A percentile compares a stretch with the other conserved stretches of the same genome.
Evolutionary conservation across 106 monocot species (phyloP).

Genomic region (Amphibolis antarctica): DNA sequence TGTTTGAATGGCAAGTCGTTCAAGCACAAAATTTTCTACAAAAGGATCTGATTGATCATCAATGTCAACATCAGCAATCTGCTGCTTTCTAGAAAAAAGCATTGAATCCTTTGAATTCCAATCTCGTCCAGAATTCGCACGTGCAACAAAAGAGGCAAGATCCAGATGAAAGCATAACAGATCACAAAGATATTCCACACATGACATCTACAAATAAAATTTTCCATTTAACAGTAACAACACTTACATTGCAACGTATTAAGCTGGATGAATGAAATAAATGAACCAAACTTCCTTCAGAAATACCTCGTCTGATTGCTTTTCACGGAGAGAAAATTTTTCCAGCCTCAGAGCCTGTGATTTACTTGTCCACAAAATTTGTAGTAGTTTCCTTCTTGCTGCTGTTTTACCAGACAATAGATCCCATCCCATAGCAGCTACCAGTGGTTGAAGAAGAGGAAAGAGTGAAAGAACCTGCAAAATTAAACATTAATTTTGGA

Average conservation of each 20-base stretch:
- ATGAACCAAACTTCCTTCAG: background rate
- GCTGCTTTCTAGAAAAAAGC: conserved; percentile 38
- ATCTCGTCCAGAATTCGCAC: conserved; percentile 56
- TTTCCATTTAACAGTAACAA: background rate
- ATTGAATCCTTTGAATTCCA: conserved; percentile 63
- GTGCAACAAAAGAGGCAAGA: conserved; percentile 77
- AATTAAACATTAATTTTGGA: background rate
- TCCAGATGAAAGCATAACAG: conserved; percentile 86
- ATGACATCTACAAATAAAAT: conserved; percentile 51
- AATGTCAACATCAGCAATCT: conserved; percentile 19
- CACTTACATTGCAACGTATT: background rate
- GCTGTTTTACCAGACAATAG: conserved; percentile 63
- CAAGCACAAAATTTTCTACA: conserved; percentile 92
- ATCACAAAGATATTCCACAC: conserved; percentile 86
- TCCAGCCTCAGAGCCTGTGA: conserved; percentile 65
- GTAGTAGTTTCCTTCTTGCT: conserved; percentile 59
- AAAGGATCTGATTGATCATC: conserved; percentile 41
- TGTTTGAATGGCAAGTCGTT: conserved; percentile 62
- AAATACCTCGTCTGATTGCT: conserved; percentile 63
- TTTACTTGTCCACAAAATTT: conserved; percentile 80
- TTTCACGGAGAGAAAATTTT: conserved; percentile 48
- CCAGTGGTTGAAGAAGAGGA: conserved; percentile 89
- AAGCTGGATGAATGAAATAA: background rate
- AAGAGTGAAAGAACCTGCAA: conserved; percentile 70
- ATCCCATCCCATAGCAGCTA: conserved; percentile 94